A percentile compares a stretch with the other conserved stretches of the same genome.
phyloP scores from a whole-genome alignment of 164 flowering plant genomes.

The Chimonanthus salicifolius region DNA sequence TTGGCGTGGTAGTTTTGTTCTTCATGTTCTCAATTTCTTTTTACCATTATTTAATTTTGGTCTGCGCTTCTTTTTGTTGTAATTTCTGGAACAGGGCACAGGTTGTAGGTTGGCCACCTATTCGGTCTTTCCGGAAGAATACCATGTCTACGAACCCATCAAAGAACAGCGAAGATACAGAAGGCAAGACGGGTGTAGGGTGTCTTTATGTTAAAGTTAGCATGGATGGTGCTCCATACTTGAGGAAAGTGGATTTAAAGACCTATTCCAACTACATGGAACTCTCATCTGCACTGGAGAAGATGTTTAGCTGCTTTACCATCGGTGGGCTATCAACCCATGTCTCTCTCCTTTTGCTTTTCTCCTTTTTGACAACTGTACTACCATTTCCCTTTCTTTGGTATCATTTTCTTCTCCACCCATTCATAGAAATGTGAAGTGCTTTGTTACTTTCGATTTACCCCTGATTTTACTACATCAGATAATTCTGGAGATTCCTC shows the following conservation, averaged over 20 bases:
- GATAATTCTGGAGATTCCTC: no score
- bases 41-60: not conserved
- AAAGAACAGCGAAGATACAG: conserved; percentile 40
- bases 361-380: not conserved
- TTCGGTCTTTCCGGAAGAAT: conserved; percentile 79
- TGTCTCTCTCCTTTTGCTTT: not conserved
- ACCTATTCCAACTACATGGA: conserved; percentile 50
- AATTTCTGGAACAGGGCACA: conserved; percentile 47
- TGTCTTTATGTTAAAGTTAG: conserved; percentile 80
- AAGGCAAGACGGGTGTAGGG: conserved; percentile 35
- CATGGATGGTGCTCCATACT: conserved; percentile 94
- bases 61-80: not conserved
- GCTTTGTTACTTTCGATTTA: not conserved
- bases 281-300: conserved; percentile 70
- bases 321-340: conserved; percentile 35
- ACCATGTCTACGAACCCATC: conserved; percentile 50
- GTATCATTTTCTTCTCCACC: not conserved
- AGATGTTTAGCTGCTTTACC: conserved; percentile 90
- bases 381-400: not conserved
- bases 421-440: not conserved
- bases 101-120: conserved; percentile 97
- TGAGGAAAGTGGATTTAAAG: conserved; percentile 76
- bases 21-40: not conserved
- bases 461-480: no score
- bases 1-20: not conserved